A percentile compares a stretch with the other conserved stretches of the same genome.
Conservation (phyloP, 164 flowering plant species). For the Euptelea pleiosperma region DNA sequence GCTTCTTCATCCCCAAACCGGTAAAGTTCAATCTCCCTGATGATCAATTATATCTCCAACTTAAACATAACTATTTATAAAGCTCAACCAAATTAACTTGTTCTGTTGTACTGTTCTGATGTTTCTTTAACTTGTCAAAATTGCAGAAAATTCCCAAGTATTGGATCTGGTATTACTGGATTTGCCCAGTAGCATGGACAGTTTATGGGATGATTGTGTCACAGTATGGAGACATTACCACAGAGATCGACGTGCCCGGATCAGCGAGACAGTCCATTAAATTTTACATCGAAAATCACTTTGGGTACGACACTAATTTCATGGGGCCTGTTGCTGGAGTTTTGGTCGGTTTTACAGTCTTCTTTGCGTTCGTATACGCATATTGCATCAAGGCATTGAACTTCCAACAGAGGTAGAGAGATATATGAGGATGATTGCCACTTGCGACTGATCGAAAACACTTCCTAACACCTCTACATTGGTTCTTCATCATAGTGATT, state of each 20-base stretch:
- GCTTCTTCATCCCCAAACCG: conserved; percentile 78
- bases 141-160: conserved; percentile 81
- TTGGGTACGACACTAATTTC: conserved; percentile 57
- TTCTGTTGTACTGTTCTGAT: background rate
- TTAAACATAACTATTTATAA: background rate
- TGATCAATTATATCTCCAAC: background rate
- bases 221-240: conserved; percentile 63
- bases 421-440: conserved; percentile 14
- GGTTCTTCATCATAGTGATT: background rate
- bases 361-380: conserved; percentile 73
- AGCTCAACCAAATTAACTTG: background rate
- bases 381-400: conserved; percentile 63
- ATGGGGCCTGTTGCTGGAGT: conserved; percentile 77
- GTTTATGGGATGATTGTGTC: conserved; percentile 74
- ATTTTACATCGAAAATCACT: conserved; percentile 44
- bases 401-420: conserved; percentile 69
- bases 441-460: too few species aligned
- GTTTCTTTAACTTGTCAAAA: background rate
- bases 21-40: conserved; percentile 28
- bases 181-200: conserved; percentile 90
- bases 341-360: conserved; percentile 62
- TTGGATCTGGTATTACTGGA: conserved; percentile 96
- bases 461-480: too few species aligned
- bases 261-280: conserved; percentile 20
- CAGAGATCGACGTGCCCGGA: conserved; percentile 45